Evolutionary conservation across 2,329 filamentous ascomycete species (phyloP), one percentile per base, ranked within the genome.

Genomic region (Knoxdaviesia capensis): DNA sequence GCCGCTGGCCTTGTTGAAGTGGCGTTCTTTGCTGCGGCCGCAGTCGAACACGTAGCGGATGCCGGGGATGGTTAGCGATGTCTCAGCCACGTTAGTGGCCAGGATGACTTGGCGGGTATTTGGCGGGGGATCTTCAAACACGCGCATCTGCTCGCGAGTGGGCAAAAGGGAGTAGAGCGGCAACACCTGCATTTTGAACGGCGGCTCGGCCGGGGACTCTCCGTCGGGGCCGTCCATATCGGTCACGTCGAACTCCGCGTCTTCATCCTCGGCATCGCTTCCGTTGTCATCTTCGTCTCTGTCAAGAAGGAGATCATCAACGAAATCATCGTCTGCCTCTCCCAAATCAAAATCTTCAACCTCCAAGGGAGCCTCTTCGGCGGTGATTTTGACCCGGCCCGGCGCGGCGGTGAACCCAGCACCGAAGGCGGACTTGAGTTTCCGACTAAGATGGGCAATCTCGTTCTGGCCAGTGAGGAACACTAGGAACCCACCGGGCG

Each of bases 41-140:
- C 83, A 87, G 57, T 96, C 88, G 47, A 98, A 94, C 6, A 98
- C 90, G 54, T 94, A 98, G 46, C 84, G 76, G 46, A 93, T 87
- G 2, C 86, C 87, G 0, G 90, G 88, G 44, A 98, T 98, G 1
- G 90, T 98, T 55, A 98, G 69, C 71, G 83, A 92, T 0, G 90
- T 98, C 59, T 98, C 90, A 0, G 90, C 90, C 38, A 98, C 85
- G 58, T 98, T 98, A 37, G 90, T 98, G 1, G 90, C 86, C 36
- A 98, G 62, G 4, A 98, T 80, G 41, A 98, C 82, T 29, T 90
- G 70, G 6, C 90, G 76, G 6, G 81, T 81, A 10, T 81, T 82
- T 43, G 87, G 80, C 1, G 88, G 87, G 1, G 83, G 74, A 0
- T 79, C 68, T 48, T 94, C 80, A 51, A 98, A 98, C 7, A 98